A percentile compares a stretch with the other conserved stretches of the same genome.
Evolutionary conservation across 345 rosid genomes (phyloP).

Genomic region (Eucalyptus shirleyi): DNA sequence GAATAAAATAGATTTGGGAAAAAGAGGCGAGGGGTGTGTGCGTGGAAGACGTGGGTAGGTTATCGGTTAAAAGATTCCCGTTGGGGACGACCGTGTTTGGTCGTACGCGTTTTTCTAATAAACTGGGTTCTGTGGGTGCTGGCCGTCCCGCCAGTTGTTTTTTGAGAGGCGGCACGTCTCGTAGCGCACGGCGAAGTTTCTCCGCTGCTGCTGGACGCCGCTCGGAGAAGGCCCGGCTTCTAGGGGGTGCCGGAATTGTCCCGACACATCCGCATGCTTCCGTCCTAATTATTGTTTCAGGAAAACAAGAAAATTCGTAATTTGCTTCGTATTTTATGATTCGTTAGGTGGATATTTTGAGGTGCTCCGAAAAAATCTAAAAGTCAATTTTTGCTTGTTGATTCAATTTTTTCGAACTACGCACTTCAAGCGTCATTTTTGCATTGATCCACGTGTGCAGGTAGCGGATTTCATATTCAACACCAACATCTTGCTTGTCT

Average conservation of each 20-base stretch:
- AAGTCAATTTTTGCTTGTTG: neutral
- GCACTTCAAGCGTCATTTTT: neutral
- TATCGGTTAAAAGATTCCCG: neutral
- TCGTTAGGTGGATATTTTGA: too few relatives aligned
- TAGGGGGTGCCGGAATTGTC: neutral
- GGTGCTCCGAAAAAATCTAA: neutral
- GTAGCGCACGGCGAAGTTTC: neutral
- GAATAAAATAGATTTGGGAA: too few relatives aligned
- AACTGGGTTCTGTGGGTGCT: too few relatives aligned
- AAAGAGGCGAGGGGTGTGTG: too few relatives aligned
- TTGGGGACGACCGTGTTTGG: too few relatives aligned
- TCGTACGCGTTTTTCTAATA: neutral
- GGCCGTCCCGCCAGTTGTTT: neutral
- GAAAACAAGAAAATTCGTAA: neutral
- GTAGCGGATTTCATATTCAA: neutral
- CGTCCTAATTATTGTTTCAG: too few relatives aligned
- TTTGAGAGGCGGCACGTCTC: accelerated
- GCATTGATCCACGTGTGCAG: neutral
- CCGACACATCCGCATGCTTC: neutral
- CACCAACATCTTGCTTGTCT: neutral
- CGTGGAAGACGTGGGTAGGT: neutral
- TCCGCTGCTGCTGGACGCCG: neutral
- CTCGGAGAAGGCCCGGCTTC: accelerated
- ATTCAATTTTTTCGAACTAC: neutral
- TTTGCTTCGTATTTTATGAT: too few relatives aligned